These are phyloP conservation scores for Tripterygium wilfordii DNA, from an alignment of 177 flowering plant species.

Conservation along the genomic window DNA sequence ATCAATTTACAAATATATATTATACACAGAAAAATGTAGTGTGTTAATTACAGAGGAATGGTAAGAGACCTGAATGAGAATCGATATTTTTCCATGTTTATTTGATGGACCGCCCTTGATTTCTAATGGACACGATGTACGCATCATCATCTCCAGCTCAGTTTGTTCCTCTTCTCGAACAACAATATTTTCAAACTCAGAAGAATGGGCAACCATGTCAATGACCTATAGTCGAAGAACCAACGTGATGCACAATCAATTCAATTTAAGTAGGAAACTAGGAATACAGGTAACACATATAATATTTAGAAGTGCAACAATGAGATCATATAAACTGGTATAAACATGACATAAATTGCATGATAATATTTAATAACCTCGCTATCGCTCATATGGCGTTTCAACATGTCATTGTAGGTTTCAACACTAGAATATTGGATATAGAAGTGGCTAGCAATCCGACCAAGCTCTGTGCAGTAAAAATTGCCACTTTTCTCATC, in stretches of 20 bases:
- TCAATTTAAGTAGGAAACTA: too few species aligned
- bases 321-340: neutral
- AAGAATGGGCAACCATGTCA: slow-evolving; percentile 96
- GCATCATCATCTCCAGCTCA: slow-evolving; percentile 76
- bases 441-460: slow-evolving; percentile 97
- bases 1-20: slow-evolving; percentile 8
- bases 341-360: neutral
- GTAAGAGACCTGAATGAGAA: slow-evolving; percentile 88
- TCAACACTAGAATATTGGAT: slow-evolving; percentile 97
- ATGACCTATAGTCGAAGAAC: slow-evolving; percentile 45
- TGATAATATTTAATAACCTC: slow-evolving; percentile 49
- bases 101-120: slow-evolving; percentile 90
- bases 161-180: slow-evolving; percentile 95
- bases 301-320: neutral
- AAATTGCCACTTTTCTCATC: slow-evolving; percentile 99
- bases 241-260: too few species aligned
- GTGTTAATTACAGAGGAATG: too few species aligned
- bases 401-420: slow-evolving; percentile 95
- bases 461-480: slow-evolving; percentile 98
- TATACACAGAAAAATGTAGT: too few species aligned
- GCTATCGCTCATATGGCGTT: slow-evolving; percentile 89
- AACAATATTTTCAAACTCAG: slow-evolving; percentile 97
- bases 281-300: neutral
- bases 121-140: slow-evolving; percentile 78
- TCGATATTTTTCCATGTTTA: slow-evolving; percentile 95